These are phyloP conservation scores for Erodium texanum DNA, from an alignment of 441 rosid genomes.

Conservation along the genomic window DNA sequence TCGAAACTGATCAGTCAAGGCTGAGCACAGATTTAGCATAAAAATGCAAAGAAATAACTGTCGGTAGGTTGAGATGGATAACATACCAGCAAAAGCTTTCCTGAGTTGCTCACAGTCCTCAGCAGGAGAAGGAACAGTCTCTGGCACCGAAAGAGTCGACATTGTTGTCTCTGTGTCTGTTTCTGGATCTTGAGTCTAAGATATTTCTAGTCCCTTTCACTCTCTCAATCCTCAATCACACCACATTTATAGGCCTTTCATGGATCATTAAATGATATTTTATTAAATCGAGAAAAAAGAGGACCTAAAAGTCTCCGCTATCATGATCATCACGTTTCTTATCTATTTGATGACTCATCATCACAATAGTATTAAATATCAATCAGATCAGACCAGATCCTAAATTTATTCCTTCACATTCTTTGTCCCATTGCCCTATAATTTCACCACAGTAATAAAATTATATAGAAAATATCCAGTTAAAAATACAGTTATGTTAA, in stretches of 20 bases:
- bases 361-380: too few relatives aligned
- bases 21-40: not conserved
- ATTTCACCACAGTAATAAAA: not conserved
- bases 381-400: not conserved
- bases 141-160: not conserved
- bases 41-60: not conserved
- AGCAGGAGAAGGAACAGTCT: not conserved
- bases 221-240: not conserved
- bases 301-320: not conserved
- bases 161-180: not conserved
- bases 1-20: not conserved
- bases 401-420: not conserved
- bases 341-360: not conserved
- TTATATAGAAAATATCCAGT: not conserved
- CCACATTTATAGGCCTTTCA: not conserved
- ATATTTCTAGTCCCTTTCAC: not conserved
- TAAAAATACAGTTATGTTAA: not conserved
- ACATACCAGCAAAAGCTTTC: not conserved
- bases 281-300: not conserved
- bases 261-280: not conserved
- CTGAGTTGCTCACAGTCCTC: slow-evolving; percentile 1
- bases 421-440: not conserved
- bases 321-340: not conserved
- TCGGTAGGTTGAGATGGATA: not conserved
- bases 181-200: not conserved